Conservation (phyloP, 352 stramenopile genomes). For the Pythium folliculosum region DNA sequence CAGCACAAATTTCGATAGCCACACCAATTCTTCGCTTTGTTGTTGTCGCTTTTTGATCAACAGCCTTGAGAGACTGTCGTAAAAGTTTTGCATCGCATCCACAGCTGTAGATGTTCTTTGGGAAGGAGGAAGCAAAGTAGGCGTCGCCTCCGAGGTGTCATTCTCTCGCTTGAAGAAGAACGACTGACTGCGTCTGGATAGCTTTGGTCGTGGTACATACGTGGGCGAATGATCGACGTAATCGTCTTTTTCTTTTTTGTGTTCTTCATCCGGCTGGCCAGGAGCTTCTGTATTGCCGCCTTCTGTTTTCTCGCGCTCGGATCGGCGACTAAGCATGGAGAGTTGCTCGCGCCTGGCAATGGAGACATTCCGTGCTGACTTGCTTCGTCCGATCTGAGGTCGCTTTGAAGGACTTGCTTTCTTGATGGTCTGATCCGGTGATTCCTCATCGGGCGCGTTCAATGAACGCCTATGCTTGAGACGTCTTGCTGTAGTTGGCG, state of each 20-base stretch:
- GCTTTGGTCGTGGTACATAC: conserved; percentile 14
- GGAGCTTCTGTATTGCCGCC: conserved; percentile 10
- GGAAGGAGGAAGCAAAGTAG: not conserved
- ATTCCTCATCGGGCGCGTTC: not conserved
- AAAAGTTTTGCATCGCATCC: conserved; percentile 29
- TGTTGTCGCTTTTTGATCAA: conserved; percentile 23
- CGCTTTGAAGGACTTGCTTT: not conserved
- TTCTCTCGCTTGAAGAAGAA: conserved; percentile 18
- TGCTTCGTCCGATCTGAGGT: conserved; percentile 39
- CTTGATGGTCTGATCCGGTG: not conserved
- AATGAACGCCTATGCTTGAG: conserved; percentile 12
- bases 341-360: conserved; percentile 32
- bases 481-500: not conserved
- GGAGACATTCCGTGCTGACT: conserved; percentile 45
- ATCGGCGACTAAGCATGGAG: conserved; percentile 27
- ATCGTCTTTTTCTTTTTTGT: conserved; percentile 13
- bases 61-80: conserved; percentile 23
- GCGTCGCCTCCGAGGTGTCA: not conserved
- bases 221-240: conserved; percentile 16
- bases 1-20: conserved; percentile 32
- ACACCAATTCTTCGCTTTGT: not conserved
- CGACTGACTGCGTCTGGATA: conserved; percentile 21
- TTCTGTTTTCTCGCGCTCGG: conserved; percentile 28
- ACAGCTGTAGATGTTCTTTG: conserved; percentile 8
- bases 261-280: not conserved